Percentiles rank a stretch among this genome's conserved stretches.
These are phyloP conservation scores for rapeseed (Brassica napus) DNA, from an alignment of 345 rosid genomes.

Conservation along the genomic window Da-Ae NC_063449.1:42390501-42391000, in stretches of 20 bases:
- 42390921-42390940: background rate
- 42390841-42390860: accelerated
- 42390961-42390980: background rate
- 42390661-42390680: constrained; percentile 11
- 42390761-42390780: constrained; percentile 94
- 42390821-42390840: accelerated
- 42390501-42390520: background rate
- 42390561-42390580: background rate
- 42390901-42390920: background rate
- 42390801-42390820: constrained; percentile 33
- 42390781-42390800: constrained; percentile 92
- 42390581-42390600: background rate
- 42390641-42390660: background rate
- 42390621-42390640: background rate
- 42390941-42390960: background rate
- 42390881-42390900: background rate
- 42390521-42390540: background rate
- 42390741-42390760: constrained; percentile 86
- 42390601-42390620: constrained; percentile 11
- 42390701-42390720: background rate
- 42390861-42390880: background rate
- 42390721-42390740: constrained; percentile 30
- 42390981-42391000: background rate
- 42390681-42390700: background rate
- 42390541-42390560: background rate